Evolutionary conservation across 768 basidiomycete genomes (phyloP), one percentile per base, ranked within the genome.

Genomic region (Auriscalpium vulgare): DNA sequence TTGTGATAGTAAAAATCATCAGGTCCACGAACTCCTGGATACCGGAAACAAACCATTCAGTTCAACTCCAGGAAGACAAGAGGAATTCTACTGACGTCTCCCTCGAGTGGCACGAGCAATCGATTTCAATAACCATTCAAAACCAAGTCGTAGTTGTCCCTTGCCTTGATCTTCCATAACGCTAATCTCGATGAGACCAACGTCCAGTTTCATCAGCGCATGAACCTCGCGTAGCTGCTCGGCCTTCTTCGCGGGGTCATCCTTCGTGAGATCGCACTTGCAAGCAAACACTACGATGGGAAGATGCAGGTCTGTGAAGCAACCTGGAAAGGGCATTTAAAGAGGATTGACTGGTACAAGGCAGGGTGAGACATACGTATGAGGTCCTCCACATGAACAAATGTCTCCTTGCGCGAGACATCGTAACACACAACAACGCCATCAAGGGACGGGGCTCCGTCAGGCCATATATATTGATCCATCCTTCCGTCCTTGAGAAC

Each of bases 391-490:
- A 95, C 77, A 14, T 82, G 84, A 14, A 68, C 68, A 63, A 90
- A 85, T 19, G 91, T 91, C 1, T 72, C 68, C 55, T 67, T 66
- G 56, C 81, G 74, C 1, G 82, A 79, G 10, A 85, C 80, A 70
- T 94, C 89, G 68, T 94, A 97, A 65, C 93, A 97, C 23, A 97
- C 75, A 52, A 97, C 79, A 13, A 87, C 81, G 0, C 87, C 95
- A 59, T 93, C 85, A 51, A 91, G 74, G 16, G 69, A 67, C 17
- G 86, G 84, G 21, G 83, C 71, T 5, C 72, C 74, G 34, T 77
- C 74, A 8, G 87, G 80, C 77, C 83, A 82, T 9, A 65, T 56
- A 46, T 66, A 63, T 29, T 29, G 29, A 29, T 29, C 29, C 29
- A 29, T 7, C 29, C 29, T 29, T 38, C 66, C 56, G 37, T 69